Percentiles rank a stretch among this genome's conserved stretches.
Conservation (phyloP, 2,329 filamentous ascomycete species). For the Bipolaris oryzae region DNA sequence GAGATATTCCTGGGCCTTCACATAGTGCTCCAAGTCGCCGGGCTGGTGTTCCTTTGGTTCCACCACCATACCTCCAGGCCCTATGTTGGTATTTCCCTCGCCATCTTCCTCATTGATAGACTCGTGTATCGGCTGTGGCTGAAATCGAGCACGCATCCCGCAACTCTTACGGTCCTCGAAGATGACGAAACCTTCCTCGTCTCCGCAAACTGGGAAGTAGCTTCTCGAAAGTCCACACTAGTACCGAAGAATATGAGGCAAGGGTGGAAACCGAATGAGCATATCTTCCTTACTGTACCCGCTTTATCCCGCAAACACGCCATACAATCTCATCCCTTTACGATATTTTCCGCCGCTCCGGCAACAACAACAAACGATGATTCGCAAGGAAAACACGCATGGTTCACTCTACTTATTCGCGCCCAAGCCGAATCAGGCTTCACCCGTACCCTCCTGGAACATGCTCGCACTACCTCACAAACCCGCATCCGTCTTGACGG, state of each 20-base stretch:
- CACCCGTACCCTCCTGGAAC: slow-evolving; percentile 60
- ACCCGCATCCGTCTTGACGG: slow-evolving; percentile 64
- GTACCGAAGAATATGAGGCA: slow-evolving; percentile 47
- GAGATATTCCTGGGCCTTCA: slow-evolving; percentile 67
- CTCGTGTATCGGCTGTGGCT: slow-evolving; percentile 62
- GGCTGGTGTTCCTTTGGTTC: slow-evolving; percentile 63
- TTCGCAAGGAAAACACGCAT: slow-evolving; percentile 52
- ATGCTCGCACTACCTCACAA: slow-evolving; percentile 55
- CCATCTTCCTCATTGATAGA: slow-evolving; percentile 64
- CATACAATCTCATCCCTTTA: slow-evolving; percentile 70
- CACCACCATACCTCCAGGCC: slow-evolving; percentile 61
- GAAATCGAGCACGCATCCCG: slow-evolving; percentile 57
- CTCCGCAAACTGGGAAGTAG: slow-evolving; percentile 53
- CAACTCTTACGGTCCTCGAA: slow-evolving; percentile 60
- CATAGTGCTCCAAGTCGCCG: slow-evolving; percentile 62
- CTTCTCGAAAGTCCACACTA: slow-evolving; percentile 15
- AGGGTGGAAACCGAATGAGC: slow-evolving; percentile 67
- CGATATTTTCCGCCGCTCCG: slow-evolving; percentile 66
- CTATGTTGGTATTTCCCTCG: slow-evolving; percentile 61
- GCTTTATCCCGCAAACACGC: slow-evolving; percentile 58
- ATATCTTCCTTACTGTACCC: slow-evolving; percentile 68
- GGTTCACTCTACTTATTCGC: slow-evolving; percentile 65
- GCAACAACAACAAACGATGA: slow-evolving; percentile 51
- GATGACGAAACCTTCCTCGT: slow-evolving; percentile 63
- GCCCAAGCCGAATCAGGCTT: slow-evolving; percentile 61